Evolutionary conservation across 2,329 filamentous ascomycete species (phyloP).

Genomic region (Metarhizium sp.): DNA sequence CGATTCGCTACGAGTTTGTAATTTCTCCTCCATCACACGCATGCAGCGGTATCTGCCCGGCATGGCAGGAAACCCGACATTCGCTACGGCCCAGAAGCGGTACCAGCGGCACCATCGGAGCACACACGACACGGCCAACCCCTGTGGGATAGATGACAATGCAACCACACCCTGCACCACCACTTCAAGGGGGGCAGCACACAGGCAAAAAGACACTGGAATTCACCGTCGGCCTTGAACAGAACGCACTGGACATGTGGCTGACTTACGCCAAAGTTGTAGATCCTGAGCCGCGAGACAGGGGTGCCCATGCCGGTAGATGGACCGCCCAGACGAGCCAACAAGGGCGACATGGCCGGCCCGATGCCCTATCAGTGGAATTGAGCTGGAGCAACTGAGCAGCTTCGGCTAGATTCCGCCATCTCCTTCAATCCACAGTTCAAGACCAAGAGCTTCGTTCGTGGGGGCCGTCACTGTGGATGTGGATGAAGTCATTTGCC

Average conservation of each 20-base stretch:
- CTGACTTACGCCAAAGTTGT: background rate
- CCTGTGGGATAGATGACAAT: too few relatives aligned
- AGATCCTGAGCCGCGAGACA: background rate
- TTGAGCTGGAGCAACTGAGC: background rate
- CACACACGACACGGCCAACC: too few relatives aligned
- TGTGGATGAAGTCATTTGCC: background rate
- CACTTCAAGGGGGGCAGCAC: too few relatives aligned
- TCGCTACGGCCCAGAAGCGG: too few relatives aligned
- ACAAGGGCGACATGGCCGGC: background rate
- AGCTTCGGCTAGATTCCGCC: background rate
- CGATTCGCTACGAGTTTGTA: too few relatives aligned
- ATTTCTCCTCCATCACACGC: too few relatives aligned
- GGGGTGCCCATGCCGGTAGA: slow-evolving; percentile 2
- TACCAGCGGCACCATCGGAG: too few relatives aligned
- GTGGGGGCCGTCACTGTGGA: background rate
- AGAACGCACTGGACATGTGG: background rate
- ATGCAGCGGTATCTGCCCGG: too few relatives aligned
- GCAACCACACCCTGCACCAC: too few relatives aligned
- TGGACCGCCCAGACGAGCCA: background rate
- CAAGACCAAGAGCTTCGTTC: background rate
- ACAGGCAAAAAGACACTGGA: too few relatives aligned
- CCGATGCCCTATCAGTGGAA: background rate
- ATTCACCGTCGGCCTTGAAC: too few relatives aligned
- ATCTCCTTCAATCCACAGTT: too few relatives aligned
- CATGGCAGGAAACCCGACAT: background rate